Evolutionary conservation across 805 yeast species (phyloP).

Genomic region (Cyberlindnera suaveolens): DNA sequence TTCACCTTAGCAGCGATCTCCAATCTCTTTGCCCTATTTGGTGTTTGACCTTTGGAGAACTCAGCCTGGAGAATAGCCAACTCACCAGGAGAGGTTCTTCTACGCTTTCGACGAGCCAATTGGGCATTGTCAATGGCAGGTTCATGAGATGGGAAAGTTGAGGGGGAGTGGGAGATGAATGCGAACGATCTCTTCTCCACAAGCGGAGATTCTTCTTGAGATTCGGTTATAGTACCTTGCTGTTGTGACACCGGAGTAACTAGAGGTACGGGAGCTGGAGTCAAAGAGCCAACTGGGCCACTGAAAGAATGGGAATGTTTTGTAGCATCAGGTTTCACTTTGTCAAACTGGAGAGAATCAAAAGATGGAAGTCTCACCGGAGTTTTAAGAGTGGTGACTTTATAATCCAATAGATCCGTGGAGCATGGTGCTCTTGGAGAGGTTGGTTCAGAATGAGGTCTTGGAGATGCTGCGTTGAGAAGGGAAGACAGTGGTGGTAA

Average conservation of each 20-base stretch:
- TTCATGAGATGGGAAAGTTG: conserved; percentile 77
- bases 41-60: conserved; percentile 72
- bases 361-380: conserved; percentile 24
- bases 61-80: conserved; percentile 74
- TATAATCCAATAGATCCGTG: conserved; percentile 6
- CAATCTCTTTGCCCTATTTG: conserved; percentile 67
- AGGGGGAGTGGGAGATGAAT: conserved; percentile 88
- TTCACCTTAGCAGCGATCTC: conserved; percentile 76
- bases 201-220: conserved; percentile 15
- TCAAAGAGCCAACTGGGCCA: conserved; percentile 2
- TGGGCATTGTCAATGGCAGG: conserved; percentile 88
- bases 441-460: conserved; percentile 4
- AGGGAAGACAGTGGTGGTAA: conserved; percentile 17
- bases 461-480: conserved; percentile 4
- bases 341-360: conserved; percentile 18
- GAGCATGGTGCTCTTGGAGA: conserved; percentile 8
- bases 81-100: conserved; percentile 91
- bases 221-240: neutral
- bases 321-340: neutral
- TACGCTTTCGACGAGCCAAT: conserved; percentile 86
- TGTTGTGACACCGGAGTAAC: conserved; percentile 9
- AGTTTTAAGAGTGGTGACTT: conserved; percentile 8
- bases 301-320: conserved; percentile 8
- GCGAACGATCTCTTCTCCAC: conserved; percentile 50
- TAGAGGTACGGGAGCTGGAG: conserved; percentile 3